Conservation (phyloP, 2,329 filamentous ascomycete genomes). For the Apiospora arundinis region DNA sequence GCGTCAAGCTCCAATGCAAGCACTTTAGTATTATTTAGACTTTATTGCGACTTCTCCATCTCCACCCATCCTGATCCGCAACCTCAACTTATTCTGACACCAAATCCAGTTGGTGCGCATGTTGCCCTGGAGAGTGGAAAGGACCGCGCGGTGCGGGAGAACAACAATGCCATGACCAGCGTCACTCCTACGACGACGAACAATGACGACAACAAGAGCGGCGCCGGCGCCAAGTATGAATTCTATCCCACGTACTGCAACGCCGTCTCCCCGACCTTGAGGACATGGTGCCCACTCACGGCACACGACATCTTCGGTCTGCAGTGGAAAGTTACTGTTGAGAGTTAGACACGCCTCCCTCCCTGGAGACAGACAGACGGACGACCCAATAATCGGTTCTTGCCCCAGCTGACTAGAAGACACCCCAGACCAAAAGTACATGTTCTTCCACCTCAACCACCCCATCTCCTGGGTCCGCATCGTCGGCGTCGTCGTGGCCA, state of each 20-base stretch:
- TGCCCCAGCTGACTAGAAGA: background rate
- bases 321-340: slow-evolving; percentile 54
- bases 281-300: slow-evolving; percentile 64
- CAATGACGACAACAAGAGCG: slow-evolving; percentile 49
- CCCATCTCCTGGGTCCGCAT: slow-evolving; percentile 79
- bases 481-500: slow-evolving; percentile 71
- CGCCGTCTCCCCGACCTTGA: slow-evolving; percentile 65
- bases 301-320: slow-evolving; percentile 57
- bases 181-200: slow-evolving; percentile 33
- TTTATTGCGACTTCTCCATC: background rate
- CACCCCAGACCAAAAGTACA: slow-evolving; percentile 52
- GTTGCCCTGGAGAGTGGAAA: background rate
- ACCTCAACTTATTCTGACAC: too few species aligned
- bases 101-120: background rate
- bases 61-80: background rate
- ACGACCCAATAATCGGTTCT: background rate
- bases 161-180: slow-evolving; percentile 56
- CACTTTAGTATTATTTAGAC: background rate
- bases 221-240: slow-evolving; percentile 28
- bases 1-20: slow-evolving; percentile 17
- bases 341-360: slow-evolving; percentile 47
- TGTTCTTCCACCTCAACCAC: slow-evolving; percentile 75
- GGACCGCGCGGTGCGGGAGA: background rate
- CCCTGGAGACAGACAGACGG: too few species aligned
- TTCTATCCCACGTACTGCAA: slow-evolving; percentile 69